Base-by-base conservation (phyloP, 257 asterid genomes). In the Nicotiana knightiana region DNA sequence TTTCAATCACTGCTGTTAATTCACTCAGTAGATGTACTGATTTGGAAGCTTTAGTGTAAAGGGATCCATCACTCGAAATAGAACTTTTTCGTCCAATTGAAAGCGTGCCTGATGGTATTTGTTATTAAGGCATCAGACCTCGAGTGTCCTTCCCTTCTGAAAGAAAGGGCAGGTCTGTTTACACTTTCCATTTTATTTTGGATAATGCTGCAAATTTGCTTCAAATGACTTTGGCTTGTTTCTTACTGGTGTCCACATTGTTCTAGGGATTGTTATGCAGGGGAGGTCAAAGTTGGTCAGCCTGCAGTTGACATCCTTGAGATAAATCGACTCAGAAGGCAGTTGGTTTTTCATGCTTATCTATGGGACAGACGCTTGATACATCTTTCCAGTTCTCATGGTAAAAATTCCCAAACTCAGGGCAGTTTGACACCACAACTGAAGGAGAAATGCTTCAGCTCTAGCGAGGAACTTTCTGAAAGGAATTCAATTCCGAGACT, bases 321-420 rank as follows among this genome's bases (percentile, higher is more conserved):
- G 85, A 90, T 96, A 85, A 93, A 93, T 91, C 91, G 86, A 62
- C 87, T 94, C 71, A 90, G 94, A 55, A 89, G 96, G 71, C 97
- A 96, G 79, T 86, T 93, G 73, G 78, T 93, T 46, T 86, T 93
- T 84, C 98, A 92, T 88, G 93, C 97, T 65, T 96, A 90, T 82
- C 81, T 92, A 81, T 96, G 99, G 99, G 99, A 96, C 87, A 93
- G 86, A 80, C 93, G 93, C 53, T 91, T 96, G 87, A 86, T 91
- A 84, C 81, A 87, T 61, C 91, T 93, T 35, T 89, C 92, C 68
- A 87, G 87, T 90, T 82, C 85, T 70, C 90, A 85, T 83, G 87
- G 82, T 15, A 82, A 61, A 21, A 67, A 63, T 81, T 11, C 79
- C 66, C 82, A 48, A 82, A 83, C 68, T 30, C 32, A 12, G 37